phyloP scores from a whole-genome alignment of 2,329 filamentous ascomycete genomes.

The Colletotrichum eleusines region DNA sequence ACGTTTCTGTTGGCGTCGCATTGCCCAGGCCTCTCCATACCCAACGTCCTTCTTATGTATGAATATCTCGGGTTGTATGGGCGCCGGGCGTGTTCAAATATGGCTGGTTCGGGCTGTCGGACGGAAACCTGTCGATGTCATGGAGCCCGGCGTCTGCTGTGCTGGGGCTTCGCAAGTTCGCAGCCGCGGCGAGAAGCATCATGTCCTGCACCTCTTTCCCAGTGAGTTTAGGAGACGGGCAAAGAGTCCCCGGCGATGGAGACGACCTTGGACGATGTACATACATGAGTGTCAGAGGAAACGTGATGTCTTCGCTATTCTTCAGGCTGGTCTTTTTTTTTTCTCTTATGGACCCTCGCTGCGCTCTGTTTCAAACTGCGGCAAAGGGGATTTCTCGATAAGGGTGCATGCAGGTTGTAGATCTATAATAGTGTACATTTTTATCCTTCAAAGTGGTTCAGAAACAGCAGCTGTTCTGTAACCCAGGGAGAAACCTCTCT shows the following conservation, averaged over 20 bases:
- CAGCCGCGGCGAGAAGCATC: background rate
- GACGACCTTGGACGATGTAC: no score
- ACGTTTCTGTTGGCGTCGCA: background rate
- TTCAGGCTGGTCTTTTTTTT: background rate
- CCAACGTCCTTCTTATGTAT: background rate
- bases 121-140: no score
- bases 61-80: background rate
- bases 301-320: background rate
- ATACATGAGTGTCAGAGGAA: background rate
- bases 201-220: background rate
- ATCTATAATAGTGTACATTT: no score
- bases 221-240: background rate
- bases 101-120: background rate
- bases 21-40: no score
- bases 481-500: background rate
- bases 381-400: no score
- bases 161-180: background rate
- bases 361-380: background rate
- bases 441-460: no score
- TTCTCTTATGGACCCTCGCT: no score
- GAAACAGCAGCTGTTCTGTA: background rate
- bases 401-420: no score
- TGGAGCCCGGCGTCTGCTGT: background rate
- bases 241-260: background rate
- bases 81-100: no score